Evolutionary conservation across 1,139 yeast species (phyloP).

Genomic region (Debaryomyces sp.): DNA sequence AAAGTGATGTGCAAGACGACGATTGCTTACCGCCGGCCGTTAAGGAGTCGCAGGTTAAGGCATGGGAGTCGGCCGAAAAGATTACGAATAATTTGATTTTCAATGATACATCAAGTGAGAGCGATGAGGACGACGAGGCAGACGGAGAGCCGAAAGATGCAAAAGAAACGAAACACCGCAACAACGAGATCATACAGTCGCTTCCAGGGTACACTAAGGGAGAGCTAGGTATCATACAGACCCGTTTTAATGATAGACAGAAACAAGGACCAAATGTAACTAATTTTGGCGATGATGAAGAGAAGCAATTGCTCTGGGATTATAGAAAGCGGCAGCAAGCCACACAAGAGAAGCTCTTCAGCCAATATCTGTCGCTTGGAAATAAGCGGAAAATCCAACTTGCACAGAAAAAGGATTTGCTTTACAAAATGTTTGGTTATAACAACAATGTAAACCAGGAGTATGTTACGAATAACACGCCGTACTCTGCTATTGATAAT

Average conservation of each 20-base stretch:
- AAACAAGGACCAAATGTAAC: conserved; percentile 4
- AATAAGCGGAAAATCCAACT: conserved; percentile 46
- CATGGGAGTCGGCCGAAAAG: conserved; percentile 52
- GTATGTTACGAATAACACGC: conserved; percentile 45
- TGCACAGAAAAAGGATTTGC: conserved; percentile 43
- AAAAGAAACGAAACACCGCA: conserved; percentile 14
- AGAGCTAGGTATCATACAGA: conserved; percentile 31
- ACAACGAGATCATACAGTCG: conserved; percentile 21
- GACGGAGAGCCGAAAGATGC: conserved; percentile 24
- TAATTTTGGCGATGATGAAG: conserved; percentile 28
- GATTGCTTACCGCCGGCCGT: conserved; percentile 26
- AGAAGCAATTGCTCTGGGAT: conserved; percentile 32
- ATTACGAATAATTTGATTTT: conserved; percentile 40
- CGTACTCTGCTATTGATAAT: conserved; percentile 43
- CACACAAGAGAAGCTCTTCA: conserved; percentile 37
- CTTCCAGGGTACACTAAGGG: conserved; percentile 47
- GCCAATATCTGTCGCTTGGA: conserved; percentile 36
- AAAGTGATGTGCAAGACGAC: conserved; percentile 22
- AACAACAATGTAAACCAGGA: conserved; percentile 43
- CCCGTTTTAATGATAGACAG: conserved; percentile 13
- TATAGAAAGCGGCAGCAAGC: conserved; percentile 35
- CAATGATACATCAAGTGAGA: conserved; percentile 30
- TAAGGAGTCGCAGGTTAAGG: conserved; percentile 43
- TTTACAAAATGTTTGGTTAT: conserved; percentile 43
- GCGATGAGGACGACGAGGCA: conserved; percentile 22